phyloP scores from a whole-genome alignment of 768 basidiomycete species.

The Boletus speciosus region DNA sequence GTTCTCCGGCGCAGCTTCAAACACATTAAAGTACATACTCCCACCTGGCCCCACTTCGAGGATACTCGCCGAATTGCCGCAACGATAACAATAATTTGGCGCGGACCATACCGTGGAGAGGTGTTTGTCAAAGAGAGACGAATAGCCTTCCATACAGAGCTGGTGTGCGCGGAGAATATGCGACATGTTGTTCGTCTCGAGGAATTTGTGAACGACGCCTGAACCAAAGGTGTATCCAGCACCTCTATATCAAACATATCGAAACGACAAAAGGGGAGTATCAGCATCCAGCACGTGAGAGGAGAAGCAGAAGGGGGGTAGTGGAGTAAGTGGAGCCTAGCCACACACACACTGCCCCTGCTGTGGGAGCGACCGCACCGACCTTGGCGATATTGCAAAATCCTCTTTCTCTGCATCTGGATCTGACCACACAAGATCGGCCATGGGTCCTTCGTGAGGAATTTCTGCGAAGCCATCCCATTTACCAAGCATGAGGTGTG shows the following conservation, averaged over 20 bases:
- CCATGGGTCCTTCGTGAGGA: slow-evolving; percentile 99
- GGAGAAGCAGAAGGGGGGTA: slow-evolving; percentile 9
- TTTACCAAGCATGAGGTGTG: slow-evolving; percentile 21
- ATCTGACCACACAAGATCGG: slow-evolving; percentile 99
- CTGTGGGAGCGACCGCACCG: slow-evolving; percentile 25
- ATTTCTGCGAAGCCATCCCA: slow-evolving; percentile 61
- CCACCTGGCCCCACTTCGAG: slow-evolving; percentile 92
- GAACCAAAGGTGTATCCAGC: slow-evolving; percentile 99
- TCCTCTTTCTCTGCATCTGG: slow-evolving; percentile 99
- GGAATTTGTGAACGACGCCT: slow-evolving; percentile 96
- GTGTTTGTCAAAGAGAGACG: slow-evolving; percentile 94
- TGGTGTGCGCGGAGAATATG: slow-evolving; percentile 98
- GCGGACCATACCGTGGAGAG: slow-evolving; percentile 98
- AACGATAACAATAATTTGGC: slow-evolving; percentile 98
- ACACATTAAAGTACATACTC: slow-evolving; percentile 92
- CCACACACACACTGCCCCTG: slow-evolving; percentile 7
- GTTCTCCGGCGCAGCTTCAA: slow-evolving; percentile 98
- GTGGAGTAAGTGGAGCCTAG: slow-evolving; percentile 7
- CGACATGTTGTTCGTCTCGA: slow-evolving; percentile 92
- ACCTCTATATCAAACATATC: slow-evolving; percentile 51
- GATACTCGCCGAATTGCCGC: slow-evolving; percentile 96
- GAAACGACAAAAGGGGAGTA: not conserved
- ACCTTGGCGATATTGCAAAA: slow-evolving; percentile 98
- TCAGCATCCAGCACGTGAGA: slow-evolving; percentile 11
- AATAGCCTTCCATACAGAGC: slow-evolving; percentile 98